Percentiles rank a stretch among this genome's conserved stretches.
phyloP scores from a whole-genome alignment of 2,329 filamentous ascomycete species.

The Phyllosticta citriasiana region DNA sequence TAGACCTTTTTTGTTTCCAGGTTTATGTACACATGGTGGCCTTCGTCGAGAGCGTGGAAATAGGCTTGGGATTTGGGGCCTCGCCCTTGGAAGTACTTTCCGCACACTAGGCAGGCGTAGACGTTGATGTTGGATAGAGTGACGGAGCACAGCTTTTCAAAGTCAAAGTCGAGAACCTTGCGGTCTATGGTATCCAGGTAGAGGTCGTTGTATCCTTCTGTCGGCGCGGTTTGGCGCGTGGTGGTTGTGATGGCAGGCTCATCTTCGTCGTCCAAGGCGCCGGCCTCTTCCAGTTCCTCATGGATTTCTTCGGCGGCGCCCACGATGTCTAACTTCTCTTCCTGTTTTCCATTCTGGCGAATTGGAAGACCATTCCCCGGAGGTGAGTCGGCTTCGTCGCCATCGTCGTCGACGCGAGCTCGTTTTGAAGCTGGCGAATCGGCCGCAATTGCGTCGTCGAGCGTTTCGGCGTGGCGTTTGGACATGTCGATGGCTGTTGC shows the following conservation, averaged over 20 bases:
- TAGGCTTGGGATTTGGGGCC: constrained; percentile 94
- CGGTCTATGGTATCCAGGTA: constrained; percentile 97
- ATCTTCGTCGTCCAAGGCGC: constrained; percentile 23
- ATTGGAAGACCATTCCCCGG: constrained; percentile 12
- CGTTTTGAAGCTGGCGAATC: constrained; percentile 41
- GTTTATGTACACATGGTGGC: constrained; percentile 97
- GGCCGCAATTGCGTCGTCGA: constrained; percentile 30
- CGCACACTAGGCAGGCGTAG: constrained; percentile 93
- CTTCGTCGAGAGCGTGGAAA: constrained; percentile 90
- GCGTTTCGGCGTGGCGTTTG: constrained; percentile 37
- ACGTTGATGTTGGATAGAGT: constrained; percentile 98
- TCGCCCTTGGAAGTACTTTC: constrained; percentile 93
- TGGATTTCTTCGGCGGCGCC: constrained; percentile 27
- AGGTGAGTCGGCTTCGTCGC: constrained; percentile 20
- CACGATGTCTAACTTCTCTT: constrained; percentile 22
- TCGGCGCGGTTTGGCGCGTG: constrained; percentile 63
- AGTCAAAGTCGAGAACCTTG: constrained; percentile 90
- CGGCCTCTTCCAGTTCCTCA: constrained; percentile 27
- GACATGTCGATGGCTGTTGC: constrained; percentile 25
- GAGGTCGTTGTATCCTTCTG: constrained; percentile 84
- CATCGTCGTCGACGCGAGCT: constrained; percentile 34
- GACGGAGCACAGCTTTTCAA: constrained; percentile 95
- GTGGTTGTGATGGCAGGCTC: constrained; percentile 35
- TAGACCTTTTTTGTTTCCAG: constrained; percentile 88
- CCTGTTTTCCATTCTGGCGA: constrained; percentile 13